A percentile compares a stretch with the other conserved stretches of the same genome.
Evolutionary conservation across 148 eudicot species (phyloP).

Genomic region (Cornus suecica): DNA sequence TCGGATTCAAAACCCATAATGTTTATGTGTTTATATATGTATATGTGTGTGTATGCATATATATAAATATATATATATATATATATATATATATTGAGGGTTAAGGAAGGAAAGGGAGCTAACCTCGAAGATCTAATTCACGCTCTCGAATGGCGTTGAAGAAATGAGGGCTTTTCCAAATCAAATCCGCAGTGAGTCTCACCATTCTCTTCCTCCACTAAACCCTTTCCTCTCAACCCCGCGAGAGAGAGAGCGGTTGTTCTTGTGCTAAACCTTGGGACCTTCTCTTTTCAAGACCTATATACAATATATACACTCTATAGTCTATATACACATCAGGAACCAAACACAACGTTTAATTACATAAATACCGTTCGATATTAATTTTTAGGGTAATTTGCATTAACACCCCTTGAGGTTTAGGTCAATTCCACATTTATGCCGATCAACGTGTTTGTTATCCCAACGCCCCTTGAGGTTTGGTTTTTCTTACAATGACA

Average conservation of each 20-base stretch:
- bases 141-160: slow-evolving; percentile 92
- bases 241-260: background rate
- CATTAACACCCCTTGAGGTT: no score
- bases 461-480: no score
- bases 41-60: background rate
- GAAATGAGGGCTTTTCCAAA: slow-evolving; percentile 98
- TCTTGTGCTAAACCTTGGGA: background rate
- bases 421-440: no score
- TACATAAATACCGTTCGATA: no score
- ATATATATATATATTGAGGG: background rate
- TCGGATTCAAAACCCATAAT: background rate
- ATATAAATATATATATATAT: background rate
- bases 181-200: slow-evolving; percentile 80
- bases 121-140: slow-evolving; percentile 97
- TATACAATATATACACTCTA: no score
- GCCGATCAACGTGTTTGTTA: no score
- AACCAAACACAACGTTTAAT: no score
- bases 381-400: no score
- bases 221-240: background rate
- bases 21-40: no score
- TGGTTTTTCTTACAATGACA: no score
- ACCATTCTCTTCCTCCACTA: slow-evolving; percentile 50
- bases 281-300: background rate
- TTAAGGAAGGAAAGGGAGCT: background rate
- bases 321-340: no score